Evolutionary conservation across 805 yeast genomes (phyloP).

Genomic region (Hanseniaspora osmophila): DNA sequence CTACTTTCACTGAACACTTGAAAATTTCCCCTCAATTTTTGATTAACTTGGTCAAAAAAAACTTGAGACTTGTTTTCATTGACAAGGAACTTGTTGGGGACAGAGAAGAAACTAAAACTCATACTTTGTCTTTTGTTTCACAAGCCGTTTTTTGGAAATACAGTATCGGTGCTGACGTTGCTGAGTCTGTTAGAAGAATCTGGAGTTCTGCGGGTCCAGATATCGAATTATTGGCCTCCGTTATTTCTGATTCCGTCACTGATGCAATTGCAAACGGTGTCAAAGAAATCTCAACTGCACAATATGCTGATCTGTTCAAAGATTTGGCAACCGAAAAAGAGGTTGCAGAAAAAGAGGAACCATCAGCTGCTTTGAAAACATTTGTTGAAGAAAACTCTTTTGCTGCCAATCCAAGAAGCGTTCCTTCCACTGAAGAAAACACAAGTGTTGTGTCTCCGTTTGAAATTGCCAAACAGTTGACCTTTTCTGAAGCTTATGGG

Average conservation of each 20-base stretch:
- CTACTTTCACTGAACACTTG: slow-evolving; percentile 37
- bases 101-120: slow-evolving; percentile 58
- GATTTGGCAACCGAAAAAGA: slow-evolving; percentile 6
- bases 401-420: slow-evolving; percentile 39
- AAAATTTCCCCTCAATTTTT: slow-evolving; percentile 35
- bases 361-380: slow-evolving; percentile 30
- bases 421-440: slow-evolving; percentile 23
- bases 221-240: slow-evolving; percentile 65
- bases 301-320: too few relatives aligned
- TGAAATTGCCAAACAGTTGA: slow-evolving; percentile 53
- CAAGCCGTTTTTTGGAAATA: slow-evolving; percentile 74
- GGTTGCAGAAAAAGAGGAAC: slow-evolving; percentile 20
- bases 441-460: slow-evolving; percentile 27
- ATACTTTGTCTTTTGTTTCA: slow-evolving; percentile 56
- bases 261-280: slow-evolving; percentile 36
- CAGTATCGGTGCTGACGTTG: slow-evolving; percentile 39
- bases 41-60: slow-evolving; percentile 36
- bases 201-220: slow-evolving; percentile 71
- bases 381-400: slow-evolving; percentile 52
- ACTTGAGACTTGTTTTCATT: slow-evolving; percentile 38
- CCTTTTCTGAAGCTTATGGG: slow-evolving; percentile 70
- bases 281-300: slow-evolving; percentile 24
- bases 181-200: slow-evolving; percentile 60
- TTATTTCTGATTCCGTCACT: slow-evolving; percentile 49
- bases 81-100: slow-evolving; percentile 54